Conservation (phyloP, 768 basidiomycete species). For the Dacryopinax primogenitus region DNA sequence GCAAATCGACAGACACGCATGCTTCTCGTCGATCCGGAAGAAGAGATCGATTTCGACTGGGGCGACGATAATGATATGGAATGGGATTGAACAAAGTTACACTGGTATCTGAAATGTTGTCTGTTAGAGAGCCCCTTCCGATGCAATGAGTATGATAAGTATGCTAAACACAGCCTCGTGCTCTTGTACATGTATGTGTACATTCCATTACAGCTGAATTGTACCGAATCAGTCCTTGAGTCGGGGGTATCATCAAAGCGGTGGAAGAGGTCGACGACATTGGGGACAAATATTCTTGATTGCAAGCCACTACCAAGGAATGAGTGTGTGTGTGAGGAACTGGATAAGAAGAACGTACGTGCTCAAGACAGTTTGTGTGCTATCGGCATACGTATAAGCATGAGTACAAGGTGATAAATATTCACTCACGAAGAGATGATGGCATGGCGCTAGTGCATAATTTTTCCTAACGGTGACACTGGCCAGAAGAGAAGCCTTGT, state of each 20-base stretch:
- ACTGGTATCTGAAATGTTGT: background rate
- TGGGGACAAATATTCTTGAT: slow-evolving; percentile 92
- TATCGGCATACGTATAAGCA: slow-evolving; percentile 22
- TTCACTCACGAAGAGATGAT: slow-evolving; percentile 67
- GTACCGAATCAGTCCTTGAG: background rate
- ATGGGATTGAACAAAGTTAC: too few species aligned
- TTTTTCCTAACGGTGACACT: slow-evolving; percentile 39
- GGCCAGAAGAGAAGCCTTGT: slow-evolving; percentile 24
- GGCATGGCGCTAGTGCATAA: slow-evolving; percentile 80
- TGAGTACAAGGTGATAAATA: slow-evolving; percentile 1
- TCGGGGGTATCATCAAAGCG: slow-evolving; percentile 38
- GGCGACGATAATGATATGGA: too few species aligned
- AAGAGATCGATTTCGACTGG: too few species aligned
- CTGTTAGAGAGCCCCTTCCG: background rate
- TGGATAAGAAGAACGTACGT: slow-evolving; percentile 32
- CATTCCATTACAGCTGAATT: background rate
- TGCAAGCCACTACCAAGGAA: slow-evolving; percentile 46
- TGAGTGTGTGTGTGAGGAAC: slow-evolving; percentile 16
- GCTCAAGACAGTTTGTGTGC: slow-evolving; percentile 81
- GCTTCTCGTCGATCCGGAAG: too few species aligned
- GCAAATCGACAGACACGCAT: too few species aligned
- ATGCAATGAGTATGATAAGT: background rate
- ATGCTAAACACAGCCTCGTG: too few species aligned
- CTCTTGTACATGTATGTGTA: background rate
- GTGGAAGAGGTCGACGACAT: slow-evolving; percentile 71